Evolutionary conservation across 352 stramenopile genomes (phyloP).

Genomic region (Globisporangium canariense): DNA sequence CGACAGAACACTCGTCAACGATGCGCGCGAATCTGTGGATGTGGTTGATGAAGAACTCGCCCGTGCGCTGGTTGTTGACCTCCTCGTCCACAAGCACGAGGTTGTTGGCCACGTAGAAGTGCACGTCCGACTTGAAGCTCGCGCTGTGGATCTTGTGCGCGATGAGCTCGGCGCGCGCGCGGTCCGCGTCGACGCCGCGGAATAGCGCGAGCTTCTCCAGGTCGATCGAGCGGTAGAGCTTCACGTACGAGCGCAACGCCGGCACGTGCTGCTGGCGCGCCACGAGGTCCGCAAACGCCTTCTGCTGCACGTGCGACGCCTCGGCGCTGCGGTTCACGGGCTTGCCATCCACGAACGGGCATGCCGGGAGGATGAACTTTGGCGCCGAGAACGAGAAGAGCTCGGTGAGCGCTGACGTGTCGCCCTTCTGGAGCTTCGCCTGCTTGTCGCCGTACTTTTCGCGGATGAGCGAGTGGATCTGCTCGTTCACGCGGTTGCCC

Average conservation of each 20-base stretch:
- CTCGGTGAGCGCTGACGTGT: conserved; percentile 78
- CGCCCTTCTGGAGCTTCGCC: conserved; percentile 77
- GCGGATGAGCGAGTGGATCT: conserved; percentile 86
- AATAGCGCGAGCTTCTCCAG: conserved; percentile 94
- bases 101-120: conserved; percentile 78
- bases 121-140: conserved; percentile 70
- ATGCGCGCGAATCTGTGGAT: conserved; percentile 86
- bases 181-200: conserved; percentile 70
- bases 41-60: conserved; percentile 89
- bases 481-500: conserved; percentile 77
- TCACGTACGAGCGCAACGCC: conserved; percentile 94
- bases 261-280: conserved; percentile 81
- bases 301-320: conserved; percentile 70
- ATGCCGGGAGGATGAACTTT: conserved; percentile 93
- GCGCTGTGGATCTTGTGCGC: conserved; percentile 69
- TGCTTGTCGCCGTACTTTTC: conserved; percentile 95
- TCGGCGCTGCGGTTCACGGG: conserved; percentile 58
- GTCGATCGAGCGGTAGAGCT: conserved; percentile 95
- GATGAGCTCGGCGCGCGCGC: conserved; percentile 74
- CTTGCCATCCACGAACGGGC: conserved; percentile 50
- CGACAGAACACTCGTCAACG: conserved; percentile 75
- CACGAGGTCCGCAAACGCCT: conserved; percentile 91
- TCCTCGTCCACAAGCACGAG: conserved; percentile 85
- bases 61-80: conserved; percentile 79
- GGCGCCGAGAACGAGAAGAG: conserved; percentile 92